Base-by-base conservation (phyloP, 1,284 basidiomycete genomes). In the Marasmius tenuissimus region DNA sequence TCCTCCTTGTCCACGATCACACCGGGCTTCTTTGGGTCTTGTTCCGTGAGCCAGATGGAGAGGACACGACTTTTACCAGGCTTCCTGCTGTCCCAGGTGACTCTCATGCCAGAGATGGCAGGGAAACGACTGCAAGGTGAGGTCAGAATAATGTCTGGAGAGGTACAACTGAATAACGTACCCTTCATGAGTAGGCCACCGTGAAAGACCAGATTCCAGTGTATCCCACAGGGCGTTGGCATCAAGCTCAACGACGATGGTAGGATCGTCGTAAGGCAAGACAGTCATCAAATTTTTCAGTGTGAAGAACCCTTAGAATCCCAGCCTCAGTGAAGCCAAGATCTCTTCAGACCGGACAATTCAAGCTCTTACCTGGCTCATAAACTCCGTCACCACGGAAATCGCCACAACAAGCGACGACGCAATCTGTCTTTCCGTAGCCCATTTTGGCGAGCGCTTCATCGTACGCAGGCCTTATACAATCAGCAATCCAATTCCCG, bases 211-310 rank as follows among this genome's bases (percentile, higher is more conserved):
- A 42, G 81, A 79, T 68, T 91, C 88, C 14, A 90, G 67, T 0
- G 85, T 81, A 39, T 80, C 83, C 85, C 86, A 87, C n/a, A 89
- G 81, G 0, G 83, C 78, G 67, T 81, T 75, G 0, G 87, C 88
- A 63, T 84, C 83, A n/a, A 90, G 72, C 73, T 87, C 84, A 37
- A 87, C 71, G 34, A 87, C 86, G 1, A 91, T 83, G 4, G 86
- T 77, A 0, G 87, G 81, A 64, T 91, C 88, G 59, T 87, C 84
- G 63, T 89, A 91, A 0, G 88, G 88, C 60, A 89, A 70, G 42
- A 91, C 87, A 66, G 88, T 87, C 35, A 85, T 66, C 45, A 86
- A 76, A 64, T 89, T 85, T 0, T 86, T 85, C 0, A 89, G 74
- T 0, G 84, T 85, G 60, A 88, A 76, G 58, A 76, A 75, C 0